Conservation (phyloP, 768 basidiomycete species). For the Russula sp. region DNA sequence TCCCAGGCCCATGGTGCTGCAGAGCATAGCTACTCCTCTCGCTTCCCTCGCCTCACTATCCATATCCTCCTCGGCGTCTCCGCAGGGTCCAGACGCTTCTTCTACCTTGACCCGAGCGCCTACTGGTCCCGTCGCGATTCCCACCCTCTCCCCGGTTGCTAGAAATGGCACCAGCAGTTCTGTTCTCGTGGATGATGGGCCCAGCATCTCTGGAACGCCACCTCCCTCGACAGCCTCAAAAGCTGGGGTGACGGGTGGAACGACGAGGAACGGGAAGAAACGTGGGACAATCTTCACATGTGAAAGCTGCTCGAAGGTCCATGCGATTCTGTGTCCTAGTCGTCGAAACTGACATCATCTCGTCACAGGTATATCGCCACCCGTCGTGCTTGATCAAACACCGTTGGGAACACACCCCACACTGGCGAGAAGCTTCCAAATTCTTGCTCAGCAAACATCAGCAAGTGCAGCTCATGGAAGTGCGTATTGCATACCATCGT, state of each 20-base stretch:
- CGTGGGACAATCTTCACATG: conserved; percentile 84
- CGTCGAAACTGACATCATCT: conserved; percentile 5
- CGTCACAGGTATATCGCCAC: conserved; percentile 74
- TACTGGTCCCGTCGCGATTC: conserved; percentile 18
- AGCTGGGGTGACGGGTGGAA: conserved; percentile 23
- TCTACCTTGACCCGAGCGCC: conserved; percentile 21
- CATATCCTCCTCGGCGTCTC: conserved; percentile 31
- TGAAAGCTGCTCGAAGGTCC: conserved; percentile 90
- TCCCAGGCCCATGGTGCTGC: conserved; percentile 32
- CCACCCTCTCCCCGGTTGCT: neutral
- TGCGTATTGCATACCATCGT: conserved; percentile 27
- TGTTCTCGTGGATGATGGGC: conserved; percentile 22
- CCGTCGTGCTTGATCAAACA: conserved; percentile 95
- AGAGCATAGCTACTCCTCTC: conserved; percentile 32
- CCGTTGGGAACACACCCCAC: conserved; percentile 95
- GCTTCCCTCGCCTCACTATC: conserved; percentile 38
- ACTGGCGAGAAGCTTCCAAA: conserved; percentile 91
- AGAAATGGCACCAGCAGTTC: conserved; percentile 5
- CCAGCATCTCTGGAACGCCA: conserved; percentile 14
- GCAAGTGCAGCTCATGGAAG: conserved; percentile 94
- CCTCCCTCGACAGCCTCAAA: conserved; percentile 16
- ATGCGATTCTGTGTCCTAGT: conserved; percentile 18
- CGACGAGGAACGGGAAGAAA: conserved; percentile 53
- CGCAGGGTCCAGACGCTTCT: conserved; percentile 23
- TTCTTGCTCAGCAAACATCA: conserved; percentile 93